These are phyloP conservation scores for Clonostachys byssicola DNA, from an alignment of 2,329 filamentous ascomycete species.

Conservation along the genomic window DNA sequence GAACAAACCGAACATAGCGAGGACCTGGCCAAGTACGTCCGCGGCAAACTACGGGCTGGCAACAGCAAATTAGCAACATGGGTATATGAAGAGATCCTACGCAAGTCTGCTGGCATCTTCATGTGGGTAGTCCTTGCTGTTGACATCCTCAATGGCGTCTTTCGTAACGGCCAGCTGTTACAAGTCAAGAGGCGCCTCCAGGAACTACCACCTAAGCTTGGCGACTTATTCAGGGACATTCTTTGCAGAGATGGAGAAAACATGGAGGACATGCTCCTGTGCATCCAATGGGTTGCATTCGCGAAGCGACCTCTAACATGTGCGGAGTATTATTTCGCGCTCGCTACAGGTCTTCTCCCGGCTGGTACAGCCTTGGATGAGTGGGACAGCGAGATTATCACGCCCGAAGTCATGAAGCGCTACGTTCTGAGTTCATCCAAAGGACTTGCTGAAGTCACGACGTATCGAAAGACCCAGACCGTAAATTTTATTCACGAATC, in stretches of 20 bases:
- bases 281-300: too few species aligned
- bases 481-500: constrained; percentile 53
- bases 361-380: too few species aligned
- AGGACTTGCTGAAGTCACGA: constrained; percentile 35
- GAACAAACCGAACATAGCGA: constrained; percentile 11
- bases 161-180: constrained; percentile 13
- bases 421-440: too few species aligned
- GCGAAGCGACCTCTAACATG: too few species aligned
- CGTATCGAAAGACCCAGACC: constrained; percentile 5
- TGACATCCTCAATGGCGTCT: constrained; percentile 24
- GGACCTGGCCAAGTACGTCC: constrained; percentile 16
- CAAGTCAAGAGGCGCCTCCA: constrained; percentile 6
- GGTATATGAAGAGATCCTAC: constrained; percentile 21
- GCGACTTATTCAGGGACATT: too few species aligned
- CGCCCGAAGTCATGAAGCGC: too few species aligned
- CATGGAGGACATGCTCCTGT: constrained; percentile 10
- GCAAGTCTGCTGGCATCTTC: constrained; percentile 34
- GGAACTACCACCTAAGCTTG: too few species aligned
- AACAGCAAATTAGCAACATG: constrained; percentile 12
- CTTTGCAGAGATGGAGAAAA: constrained; percentile 12
- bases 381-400: constrained; percentile 7
- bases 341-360: too few species aligned
- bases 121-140: constrained; percentile 33
- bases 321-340: too few species aligned
- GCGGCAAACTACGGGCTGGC: too few species aligned